phyloP scores from a whole-genome alignment of 2,329 filamentous ascomycete species.

The Davidsoniella neocaledoniae region DNA sequence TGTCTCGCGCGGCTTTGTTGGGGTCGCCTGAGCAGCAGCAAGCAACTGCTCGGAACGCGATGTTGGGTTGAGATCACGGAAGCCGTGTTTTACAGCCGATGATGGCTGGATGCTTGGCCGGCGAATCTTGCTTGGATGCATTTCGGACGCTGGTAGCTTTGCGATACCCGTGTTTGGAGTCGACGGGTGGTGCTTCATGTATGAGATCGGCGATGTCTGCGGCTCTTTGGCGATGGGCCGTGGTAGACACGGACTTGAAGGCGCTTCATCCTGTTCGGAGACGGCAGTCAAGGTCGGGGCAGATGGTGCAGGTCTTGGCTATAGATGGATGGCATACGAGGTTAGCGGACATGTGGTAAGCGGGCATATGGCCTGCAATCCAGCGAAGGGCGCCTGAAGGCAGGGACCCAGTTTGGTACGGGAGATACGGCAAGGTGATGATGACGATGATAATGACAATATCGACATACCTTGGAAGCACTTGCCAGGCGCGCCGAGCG shows the following conservation, averaged over 20 bases:
- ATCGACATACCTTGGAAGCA: conserved; percentile 21
- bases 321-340: conserved; percentile 4
- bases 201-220: conserved; percentile 7
- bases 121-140: conserved; percentile 79
- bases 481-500: conserved; percentile 28
- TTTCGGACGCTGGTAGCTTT: conserved; percentile 61
- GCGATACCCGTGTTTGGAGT: conserved; percentile 50
- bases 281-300: conserved; percentile 25
- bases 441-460: not conserved
- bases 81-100: conserved; percentile 66
- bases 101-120: conserved; percentile 60
- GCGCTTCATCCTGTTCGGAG: conserved; percentile 26
- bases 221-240: conserved; percentile 1
- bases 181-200: conserved; percentile 16
- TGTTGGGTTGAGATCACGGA: conserved; percentile 45
- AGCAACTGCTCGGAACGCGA: conserved; percentile 15
- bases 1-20: conserved; percentile 23
- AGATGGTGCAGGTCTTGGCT: conserved; percentile 18
- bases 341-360: conserved; percentile 14
- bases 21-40: conserved; percentile 25
- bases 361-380: not conserved
- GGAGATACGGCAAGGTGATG: too few relatives aligned
- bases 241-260: conserved; percentile 13
- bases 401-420: too few relatives aligned
- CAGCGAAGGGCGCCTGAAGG: too few relatives aligned